phyloP scores from a whole-genome alignment of 768 basidiomycete species.

The Boletus speciosus region DNA sequence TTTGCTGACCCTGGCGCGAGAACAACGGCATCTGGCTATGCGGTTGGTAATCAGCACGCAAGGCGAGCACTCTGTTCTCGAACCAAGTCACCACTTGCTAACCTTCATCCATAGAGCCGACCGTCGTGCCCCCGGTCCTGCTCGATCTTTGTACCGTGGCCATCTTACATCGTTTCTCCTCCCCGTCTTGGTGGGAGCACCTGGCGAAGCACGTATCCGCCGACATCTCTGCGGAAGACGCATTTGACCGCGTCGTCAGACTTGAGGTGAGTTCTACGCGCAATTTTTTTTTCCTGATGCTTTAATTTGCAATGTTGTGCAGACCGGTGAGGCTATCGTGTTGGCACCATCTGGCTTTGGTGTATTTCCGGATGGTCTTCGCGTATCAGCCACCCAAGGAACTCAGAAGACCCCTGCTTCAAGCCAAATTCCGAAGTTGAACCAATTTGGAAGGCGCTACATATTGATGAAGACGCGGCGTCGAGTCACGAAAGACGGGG shows the following conservation, averaged over 20 bases:
- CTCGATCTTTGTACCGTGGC: conserved; percentile 63
- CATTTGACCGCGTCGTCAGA: conserved; percentile 62
- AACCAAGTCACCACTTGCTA: too few relatives aligned
- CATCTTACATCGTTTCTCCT: conserved; percentile 73
- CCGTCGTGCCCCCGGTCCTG: conserved; percentile 63
- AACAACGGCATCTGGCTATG: conserved; percentile 71
- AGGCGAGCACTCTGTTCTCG: conserved; percentile 36
- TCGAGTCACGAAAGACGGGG: conserved; percentile 62
- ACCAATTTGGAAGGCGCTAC: conserved; percentile 56
- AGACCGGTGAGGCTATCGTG: conserved; percentile 73
- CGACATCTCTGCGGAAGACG: conserved; percentile 53
- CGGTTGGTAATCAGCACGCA: conserved; percentile 73
- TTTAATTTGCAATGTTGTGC: background rate
- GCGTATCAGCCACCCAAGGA: conserved; percentile 1
- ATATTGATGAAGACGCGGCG: conserved; percentile 58
- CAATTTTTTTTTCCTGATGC: background rate
- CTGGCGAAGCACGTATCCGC: conserved; percentile 64
- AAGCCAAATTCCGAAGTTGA: conserved; percentile 30
- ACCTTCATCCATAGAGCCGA: conserved; percentile 50
- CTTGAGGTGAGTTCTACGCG: conserved; percentile 46
- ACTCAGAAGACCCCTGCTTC: background rate
- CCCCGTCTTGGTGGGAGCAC: conserved; percentile 74
- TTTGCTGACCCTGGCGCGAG: conserved; percentile 56
- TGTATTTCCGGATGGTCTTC: conserved; percentile 30
- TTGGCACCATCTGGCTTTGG: conserved; percentile 63